Evolutionary conservation across 257 asterid species (phyloP), one percentile per base, ranked within the genome.

Genomic region (Prunella vulgaris): DNA sequence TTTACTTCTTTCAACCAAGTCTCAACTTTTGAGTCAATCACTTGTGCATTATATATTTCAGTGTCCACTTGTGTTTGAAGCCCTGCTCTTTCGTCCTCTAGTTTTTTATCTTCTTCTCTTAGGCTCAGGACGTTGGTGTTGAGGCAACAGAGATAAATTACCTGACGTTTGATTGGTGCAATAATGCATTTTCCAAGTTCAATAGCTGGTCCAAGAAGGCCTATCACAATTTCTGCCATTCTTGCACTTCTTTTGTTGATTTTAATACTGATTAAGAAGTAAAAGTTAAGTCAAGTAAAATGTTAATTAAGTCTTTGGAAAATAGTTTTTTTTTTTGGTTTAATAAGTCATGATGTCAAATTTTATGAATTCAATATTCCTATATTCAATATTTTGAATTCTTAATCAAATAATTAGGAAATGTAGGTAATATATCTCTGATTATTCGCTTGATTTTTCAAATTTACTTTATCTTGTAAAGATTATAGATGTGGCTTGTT

Each of bases 1-100:
- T n/a, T 10, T 2, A 27, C 68, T 1, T 32, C 25, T 10, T 5
- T 3, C 15, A 71, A 44, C 81, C 81, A 77, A 12, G 52, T 10
- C 30, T 0, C 0, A 10, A 66, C 74, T 22, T 1, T 10, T 7
- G 15, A 52, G n/a, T 25, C 13, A n/a, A 71, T 64, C 4, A 0
- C 38, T 5, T 70, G 28, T 0, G 15, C 49, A 24, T 76, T 76
- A 15, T 25, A 35, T 5, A 5, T 0, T 5, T 69, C 80, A 18
- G n/a, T 30, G 37, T 20, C 49, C 1, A 76, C 77, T 59, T 0
- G 5, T 17, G 17, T 30, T 7, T 64, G 56, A 33, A 76, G 24
- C 22, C 20, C 68, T 10, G 0, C 9, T 10, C 14, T 59, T 3
- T 13, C 68, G 13, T 10, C 3, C 1, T 12, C 51, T 24, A 70